phyloP scores from a whole-genome alignment of 106 monocot species.

The Allium fistulosum region DNA sequence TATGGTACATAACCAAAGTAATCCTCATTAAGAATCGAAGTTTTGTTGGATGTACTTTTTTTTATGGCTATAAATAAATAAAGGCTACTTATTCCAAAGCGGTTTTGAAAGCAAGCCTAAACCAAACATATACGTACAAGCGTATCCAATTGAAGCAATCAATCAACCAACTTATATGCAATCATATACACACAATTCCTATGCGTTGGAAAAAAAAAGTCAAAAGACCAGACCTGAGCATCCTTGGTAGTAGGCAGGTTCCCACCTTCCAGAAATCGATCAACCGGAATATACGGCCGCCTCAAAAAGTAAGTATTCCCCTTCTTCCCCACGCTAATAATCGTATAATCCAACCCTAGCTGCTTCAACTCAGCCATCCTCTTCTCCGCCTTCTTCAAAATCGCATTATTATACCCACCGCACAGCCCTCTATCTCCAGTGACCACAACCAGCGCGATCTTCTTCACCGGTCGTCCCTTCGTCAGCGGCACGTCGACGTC shows the following conservation, averaged over 20 bases:
- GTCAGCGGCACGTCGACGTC: conserved; percentile 87
- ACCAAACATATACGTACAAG: too few relatives aligned
- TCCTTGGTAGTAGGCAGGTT: conserved; percentile 78
- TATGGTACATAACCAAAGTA: too few relatives aligned
- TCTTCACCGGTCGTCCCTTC: conserved; percentile 61
- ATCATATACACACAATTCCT: too few relatives aligned
- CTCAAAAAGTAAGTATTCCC: conserved; percentile 71
- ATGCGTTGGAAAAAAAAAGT: background rate
- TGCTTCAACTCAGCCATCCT: conserved; percentile 53
- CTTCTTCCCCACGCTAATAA: conserved; percentile 89
- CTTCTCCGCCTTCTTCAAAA: conserved; percentile 75
- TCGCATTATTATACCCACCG: conserved; percentile 76
- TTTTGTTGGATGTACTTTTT: too few relatives aligned
- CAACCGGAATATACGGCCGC: conserved; percentile 79
- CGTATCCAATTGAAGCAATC: background rate
- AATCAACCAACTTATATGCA: background rate
- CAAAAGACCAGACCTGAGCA: conserved; percentile 14
- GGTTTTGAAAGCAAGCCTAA: too few relatives aligned
- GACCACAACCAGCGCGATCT: conserved; percentile 85
- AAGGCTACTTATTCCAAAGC: too few relatives aligned
- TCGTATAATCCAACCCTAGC: conserved; percentile 55
- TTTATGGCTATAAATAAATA: too few relatives aligned
- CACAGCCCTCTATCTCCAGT: conserved; percentile 94
- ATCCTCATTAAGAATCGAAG: too few relatives aligned
- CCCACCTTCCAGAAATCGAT: conserved; percentile 58